Conservation (phyloP, 345 rosid genomes). For the Tarenaya hassleriana region DNA sequence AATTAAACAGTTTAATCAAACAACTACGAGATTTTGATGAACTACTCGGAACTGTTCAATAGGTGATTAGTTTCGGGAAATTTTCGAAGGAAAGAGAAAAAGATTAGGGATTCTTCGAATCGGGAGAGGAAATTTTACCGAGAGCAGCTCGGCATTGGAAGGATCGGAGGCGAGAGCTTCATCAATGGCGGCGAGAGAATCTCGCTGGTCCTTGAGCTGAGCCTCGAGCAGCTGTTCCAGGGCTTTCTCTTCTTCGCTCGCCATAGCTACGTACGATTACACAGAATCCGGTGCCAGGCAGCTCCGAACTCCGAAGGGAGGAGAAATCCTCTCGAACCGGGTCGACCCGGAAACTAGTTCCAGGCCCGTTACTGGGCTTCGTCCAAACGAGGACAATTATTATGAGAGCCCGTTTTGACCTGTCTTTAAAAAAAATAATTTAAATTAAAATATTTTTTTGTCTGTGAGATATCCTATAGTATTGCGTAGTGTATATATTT, state of each 20-base stretch:
- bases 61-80: background rate
- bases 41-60: background rate
- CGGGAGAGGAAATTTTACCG: conserved; percentile 31
- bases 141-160: conserved; percentile 56
- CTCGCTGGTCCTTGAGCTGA: conserved; percentile 66
- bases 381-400: no score
- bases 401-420: no score
- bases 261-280: conserved; percentile 36
- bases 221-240: conserved; percentile 69
- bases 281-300: background rate
- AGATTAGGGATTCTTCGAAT: background rate
- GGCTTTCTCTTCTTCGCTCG: conserved; percentile 55
- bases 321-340: no score
- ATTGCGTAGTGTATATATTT: no score
- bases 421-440: no score
- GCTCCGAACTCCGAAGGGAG: no score
- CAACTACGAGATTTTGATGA: background rate
- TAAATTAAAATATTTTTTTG: no score
- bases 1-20: background rate
- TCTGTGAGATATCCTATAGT: no score
- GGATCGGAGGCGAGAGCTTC: conserved; percentile 72
- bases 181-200: conserved; percentile 56
- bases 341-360: no score
- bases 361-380: no score
- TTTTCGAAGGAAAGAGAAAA: no score